These are phyloP conservation scores for Raffaelea arxii DNA, from an alignment of 2,329 filamentous ascomycete genomes.

Conservation along the genomic window DNA sequence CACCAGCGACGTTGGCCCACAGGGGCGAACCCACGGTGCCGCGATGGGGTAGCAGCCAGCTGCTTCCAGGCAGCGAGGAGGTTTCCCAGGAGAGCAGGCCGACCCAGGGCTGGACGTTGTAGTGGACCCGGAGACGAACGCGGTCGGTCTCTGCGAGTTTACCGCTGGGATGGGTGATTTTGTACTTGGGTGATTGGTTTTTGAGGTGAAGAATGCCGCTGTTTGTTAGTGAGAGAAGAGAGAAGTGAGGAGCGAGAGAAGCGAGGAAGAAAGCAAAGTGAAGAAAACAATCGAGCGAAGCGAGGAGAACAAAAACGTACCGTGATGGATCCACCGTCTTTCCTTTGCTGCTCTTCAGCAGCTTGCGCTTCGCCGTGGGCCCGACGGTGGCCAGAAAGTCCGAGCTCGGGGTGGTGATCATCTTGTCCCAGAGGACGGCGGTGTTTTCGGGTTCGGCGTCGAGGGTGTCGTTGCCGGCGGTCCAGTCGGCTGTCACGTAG, in stretches of 20 bases:
- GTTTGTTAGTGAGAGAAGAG: background rate
- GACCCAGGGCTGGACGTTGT: constrained; percentile 98
- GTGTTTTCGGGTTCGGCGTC: constrained; percentile 41
- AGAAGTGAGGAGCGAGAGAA: background rate
- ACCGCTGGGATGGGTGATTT: constrained; percentile 82
- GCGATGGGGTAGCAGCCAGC: constrained; percentile 7
- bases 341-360: constrained; percentile 47
- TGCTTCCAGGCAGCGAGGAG: constrained; percentile 17
- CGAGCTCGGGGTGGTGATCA: constrained; percentile 68
- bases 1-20: constrained; percentile 58
- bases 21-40: constrained; percentile 10
- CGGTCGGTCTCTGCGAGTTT: constrained; percentile 64
- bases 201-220: constrained; percentile 67
- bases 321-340: constrained; percentile 51
- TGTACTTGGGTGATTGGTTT: constrained; percentile 91
- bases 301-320: constrained; percentile 22
- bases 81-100: constrained; percentile 78
- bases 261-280: background rate
- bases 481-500: constrained; percentile 79
- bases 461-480: constrained; percentile 20
- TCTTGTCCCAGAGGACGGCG: constrained; percentile 91
- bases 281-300: background rate
- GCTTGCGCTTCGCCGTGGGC: constrained; percentile 51
- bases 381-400: constrained; percentile 53
- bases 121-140: constrained; percentile 73